Conservation (phyloP, 2,329 filamentous ascomycete genomes). For the Aspergillus tanneri region DNA sequence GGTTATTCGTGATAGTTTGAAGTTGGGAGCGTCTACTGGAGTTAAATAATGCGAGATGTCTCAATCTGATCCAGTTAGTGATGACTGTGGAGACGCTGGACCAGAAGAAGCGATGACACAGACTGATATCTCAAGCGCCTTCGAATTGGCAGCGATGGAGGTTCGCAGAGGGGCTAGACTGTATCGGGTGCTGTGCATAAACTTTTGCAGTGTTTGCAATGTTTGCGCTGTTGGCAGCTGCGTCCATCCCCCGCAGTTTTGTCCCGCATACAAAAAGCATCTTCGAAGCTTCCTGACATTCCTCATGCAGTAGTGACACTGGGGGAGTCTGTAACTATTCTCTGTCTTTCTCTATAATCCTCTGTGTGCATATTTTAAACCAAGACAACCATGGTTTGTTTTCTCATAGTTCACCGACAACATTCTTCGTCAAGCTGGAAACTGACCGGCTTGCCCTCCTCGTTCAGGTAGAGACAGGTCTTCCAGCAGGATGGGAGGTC, state of each 20-base stretch:
- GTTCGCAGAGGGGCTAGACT: conserved; percentile 21
- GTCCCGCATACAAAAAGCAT: too few relatives aligned
- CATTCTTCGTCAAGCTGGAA: conserved; percentile 1
- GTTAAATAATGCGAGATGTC: too few relatives aligned
- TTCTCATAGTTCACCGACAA: not conserved
- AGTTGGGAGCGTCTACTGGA: not conserved
- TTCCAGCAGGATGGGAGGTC: conserved; percentile 89
- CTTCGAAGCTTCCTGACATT: conserved; percentile 6
- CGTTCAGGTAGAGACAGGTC: conserved; percentile 68
- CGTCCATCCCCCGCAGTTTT: conserved; percentile 33
- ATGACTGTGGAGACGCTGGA: not conserved
- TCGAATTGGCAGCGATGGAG: conserved; percentile 13
- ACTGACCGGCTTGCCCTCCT: conserved; percentile 10
- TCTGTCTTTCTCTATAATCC: not conserved
- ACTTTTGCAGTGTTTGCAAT: conserved; percentile 15
- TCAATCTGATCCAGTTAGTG: too few relatives aligned
- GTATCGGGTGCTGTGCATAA: conserved; percentile 3
- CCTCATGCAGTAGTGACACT: not conserved
- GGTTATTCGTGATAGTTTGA: not conserved
- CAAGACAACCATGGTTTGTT: conserved; percentile 18
- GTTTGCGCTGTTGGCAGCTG: conserved; percentile 20
- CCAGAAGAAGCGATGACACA: not conserved
- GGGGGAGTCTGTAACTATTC: not conserved
- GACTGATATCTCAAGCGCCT: not conserved
- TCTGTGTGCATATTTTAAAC: not conserved